Percentiles rank a stretch among this genome's conserved stretches.
Conservation (phyloP, 495 filamentous ascomycete species). For the Neurospora sp. region DNA sequence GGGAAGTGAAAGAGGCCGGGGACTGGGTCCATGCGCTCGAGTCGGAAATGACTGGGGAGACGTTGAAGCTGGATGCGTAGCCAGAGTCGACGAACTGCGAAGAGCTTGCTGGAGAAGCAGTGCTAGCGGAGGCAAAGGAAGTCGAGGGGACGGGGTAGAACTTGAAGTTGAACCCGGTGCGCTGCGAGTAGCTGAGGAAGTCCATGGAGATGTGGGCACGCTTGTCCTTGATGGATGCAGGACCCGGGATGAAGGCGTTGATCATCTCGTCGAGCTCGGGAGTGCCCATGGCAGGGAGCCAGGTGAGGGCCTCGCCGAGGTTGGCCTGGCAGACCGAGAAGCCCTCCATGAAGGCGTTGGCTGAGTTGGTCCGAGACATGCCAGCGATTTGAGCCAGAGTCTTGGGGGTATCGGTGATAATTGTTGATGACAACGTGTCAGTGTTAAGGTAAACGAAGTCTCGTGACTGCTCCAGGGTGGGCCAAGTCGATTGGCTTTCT, state of each 20-base stretch:
- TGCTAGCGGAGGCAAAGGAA: slow-evolving; percentile 20
- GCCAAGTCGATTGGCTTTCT: neutral
- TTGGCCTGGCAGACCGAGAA: slow-evolving; percentile 40
- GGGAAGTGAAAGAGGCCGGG: slow-evolving; percentile 13
- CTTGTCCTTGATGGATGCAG: slow-evolving; percentile 41
- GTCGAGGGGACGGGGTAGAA: slow-evolving; percentile 38
- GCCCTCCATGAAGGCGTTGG: slow-evolving; percentile 28
- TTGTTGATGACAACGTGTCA: neutral
- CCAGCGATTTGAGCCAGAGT: slow-evolving; percentile 16
- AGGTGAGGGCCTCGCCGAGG: slow-evolving; percentile 41
- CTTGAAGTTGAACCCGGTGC: slow-evolving; percentile 37
- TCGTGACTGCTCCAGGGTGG: neutral
- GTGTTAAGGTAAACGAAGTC: neutral
- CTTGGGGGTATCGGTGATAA: neutral
- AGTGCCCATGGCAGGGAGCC: slow-evolving; percentile 43
- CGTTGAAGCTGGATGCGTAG: slow-evolving; percentile 32
- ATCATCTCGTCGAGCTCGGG: slow-evolving; percentile 43
- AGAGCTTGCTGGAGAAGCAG: slow-evolving; percentile 28
- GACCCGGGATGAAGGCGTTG: slow-evolving; percentile 38
- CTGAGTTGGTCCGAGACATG: slow-evolving; percentile 29
- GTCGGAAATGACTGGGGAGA: slow-evolving; percentile 32
- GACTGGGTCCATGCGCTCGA: slow-evolving; percentile 28
- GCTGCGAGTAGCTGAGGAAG: slow-evolving; percentile 36
- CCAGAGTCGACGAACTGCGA: slow-evolving; percentile 28
- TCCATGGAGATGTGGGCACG: slow-evolving; percentile 42